These are phyloP conservation scores for Citrullus amarus DNA, from an alignment of 306 rosid species.

Conservation along the genomic window DNA sequence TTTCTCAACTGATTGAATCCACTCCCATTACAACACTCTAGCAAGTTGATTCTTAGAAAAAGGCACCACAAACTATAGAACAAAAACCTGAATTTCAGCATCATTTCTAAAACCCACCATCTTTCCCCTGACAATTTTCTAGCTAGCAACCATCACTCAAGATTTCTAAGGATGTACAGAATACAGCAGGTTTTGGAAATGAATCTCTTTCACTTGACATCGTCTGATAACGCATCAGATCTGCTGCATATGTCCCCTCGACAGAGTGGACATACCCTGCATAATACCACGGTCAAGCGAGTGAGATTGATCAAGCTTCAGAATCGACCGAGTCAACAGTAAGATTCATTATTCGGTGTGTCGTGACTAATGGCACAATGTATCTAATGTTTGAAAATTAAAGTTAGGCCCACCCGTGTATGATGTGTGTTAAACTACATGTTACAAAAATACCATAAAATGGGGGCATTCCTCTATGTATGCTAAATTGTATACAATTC, in stretches of 20 bases:
- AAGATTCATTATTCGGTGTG: not conserved
- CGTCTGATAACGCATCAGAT: constrained; percentile 36
- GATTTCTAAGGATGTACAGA: not conserved
- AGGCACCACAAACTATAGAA: not conserved
- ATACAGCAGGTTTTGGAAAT: not conserved
- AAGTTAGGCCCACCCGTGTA: not conserved
- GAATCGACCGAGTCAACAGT: not conserved
- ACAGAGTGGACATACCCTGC: constrained; percentile 98
- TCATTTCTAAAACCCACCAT: not conserved
- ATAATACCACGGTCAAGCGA: constrained; percentile 9
- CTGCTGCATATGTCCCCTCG: constrained; percentile 72
- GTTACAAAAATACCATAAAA: not conserved
- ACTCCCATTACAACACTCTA: not conserved
- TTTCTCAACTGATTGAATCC: not conserved
- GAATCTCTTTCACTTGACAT: constrained; percentile 4
- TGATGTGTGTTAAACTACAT: not conserved
- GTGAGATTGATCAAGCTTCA: not conserved
- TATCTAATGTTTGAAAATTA: not conserved
- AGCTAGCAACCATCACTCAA: not conserved
- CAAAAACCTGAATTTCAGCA: constrained; percentile 3
- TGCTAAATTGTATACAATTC: not conserved
- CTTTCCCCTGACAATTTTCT: not conserved
- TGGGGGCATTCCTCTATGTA: not conserved
- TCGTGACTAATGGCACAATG: not conserved
- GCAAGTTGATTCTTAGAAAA: not conserved